phyloP scores from a whole-genome alignment of 805 yeast genomes.

The Candida dajiaensis region DNA sequence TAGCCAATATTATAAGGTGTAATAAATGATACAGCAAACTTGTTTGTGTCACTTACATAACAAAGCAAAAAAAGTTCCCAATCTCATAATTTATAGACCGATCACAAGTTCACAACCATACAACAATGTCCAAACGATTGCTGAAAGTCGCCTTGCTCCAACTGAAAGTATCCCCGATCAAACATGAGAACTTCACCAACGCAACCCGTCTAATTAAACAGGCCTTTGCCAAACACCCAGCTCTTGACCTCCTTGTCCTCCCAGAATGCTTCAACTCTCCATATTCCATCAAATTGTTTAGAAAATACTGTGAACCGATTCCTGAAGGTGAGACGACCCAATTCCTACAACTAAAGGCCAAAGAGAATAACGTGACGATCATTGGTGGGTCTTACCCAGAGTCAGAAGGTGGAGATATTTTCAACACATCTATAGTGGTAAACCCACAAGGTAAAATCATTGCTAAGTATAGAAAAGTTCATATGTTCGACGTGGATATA shows the following conservation, averaged over 20 bases:
- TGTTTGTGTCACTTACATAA: too few relatives aligned
- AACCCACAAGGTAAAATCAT: conserved; percentile 71
- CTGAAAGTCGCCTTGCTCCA: conserved; percentile 83
- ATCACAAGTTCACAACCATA: neutral
- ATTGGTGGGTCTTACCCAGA: conserved; percentile 97
- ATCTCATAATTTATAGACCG: too few relatives aligned
- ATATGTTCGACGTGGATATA: conserved; percentile 87
- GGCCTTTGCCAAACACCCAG: conserved; percentile 52
- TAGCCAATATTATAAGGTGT: too few relatives aligned
- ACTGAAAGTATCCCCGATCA: conserved; percentile 63
- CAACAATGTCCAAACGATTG: conserved; percentile 31
- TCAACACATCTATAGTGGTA: conserved; percentile 75
- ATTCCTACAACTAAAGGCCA: conserved; percentile 64
- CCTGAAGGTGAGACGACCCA: conserved; percentile 67
- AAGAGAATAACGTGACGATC: conserved; percentile 52
- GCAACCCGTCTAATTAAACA: conserved; percentile 57
- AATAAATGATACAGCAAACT: too few relatives aligned
- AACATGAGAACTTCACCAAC: conserved; percentile 65
- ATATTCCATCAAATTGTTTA: conserved; percentile 80
- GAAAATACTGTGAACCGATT: conserved; percentile 82
- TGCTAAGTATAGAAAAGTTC: conserved; percentile 88
- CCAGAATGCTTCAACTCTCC: conserved; percentile 98
- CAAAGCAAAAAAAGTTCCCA: too few relatives aligned
- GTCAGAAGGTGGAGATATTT: conserved; percentile 47
- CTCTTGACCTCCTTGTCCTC: conserved; percentile 64